phyloP scores from a whole-genome alignment of 2,329 filamentous ascomycete genomes.

The Epichloe festucae region DNA sequence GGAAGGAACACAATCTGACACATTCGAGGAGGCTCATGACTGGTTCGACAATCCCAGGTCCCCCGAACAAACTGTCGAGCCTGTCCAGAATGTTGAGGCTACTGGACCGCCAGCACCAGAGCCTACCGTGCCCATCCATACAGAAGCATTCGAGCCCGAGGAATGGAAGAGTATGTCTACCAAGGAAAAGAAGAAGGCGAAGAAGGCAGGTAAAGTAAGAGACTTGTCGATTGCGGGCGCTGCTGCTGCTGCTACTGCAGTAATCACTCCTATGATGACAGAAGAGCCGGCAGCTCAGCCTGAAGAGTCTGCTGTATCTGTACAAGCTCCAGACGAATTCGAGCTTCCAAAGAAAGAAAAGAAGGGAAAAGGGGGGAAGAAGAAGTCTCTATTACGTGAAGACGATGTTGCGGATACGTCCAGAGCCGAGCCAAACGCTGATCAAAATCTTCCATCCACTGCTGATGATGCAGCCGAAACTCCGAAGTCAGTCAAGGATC shows the following conservation, averaged over 20 bases:
- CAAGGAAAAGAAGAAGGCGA: constrained; percentile 11
- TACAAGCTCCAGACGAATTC: constrained; percentile 3
- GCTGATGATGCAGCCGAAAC: background rate
- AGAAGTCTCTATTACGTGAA: constrained; percentile 5
- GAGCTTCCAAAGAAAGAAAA: constrained; percentile 9
- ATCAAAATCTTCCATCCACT: background rate
- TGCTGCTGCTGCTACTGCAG: constrained; percentile 6
- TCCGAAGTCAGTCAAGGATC: background rate
- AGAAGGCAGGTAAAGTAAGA: constrained; percentile 11
- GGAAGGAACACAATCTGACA: constrained; percentile 14
- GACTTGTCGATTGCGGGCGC: constrained; percentile 1
- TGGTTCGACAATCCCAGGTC: constrained; percentile 4
- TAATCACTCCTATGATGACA: background rate
- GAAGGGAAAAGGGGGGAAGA: constrained; percentile 10
- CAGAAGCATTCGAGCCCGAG: constrained; percentile 8
- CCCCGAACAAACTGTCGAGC: constrained; percentile 2
- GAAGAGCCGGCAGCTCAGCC: constrained; percentile 2
- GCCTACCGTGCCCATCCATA: background rate
- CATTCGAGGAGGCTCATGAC: constrained; percentile 10
- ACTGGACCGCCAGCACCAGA: constrained; percentile 5
- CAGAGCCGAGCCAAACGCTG: background rate
- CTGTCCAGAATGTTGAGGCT: constrained; percentile 1
- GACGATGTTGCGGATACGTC: background rate
- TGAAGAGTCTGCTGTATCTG: constrained; percentile 3
- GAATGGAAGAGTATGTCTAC: constrained; percentile 7